Percentiles rank a stretch among this genome's conserved stretches.
phyloP scores from a whole-genome alignment of 306 rosid genomes.

The Vigna radiata region DNA sequence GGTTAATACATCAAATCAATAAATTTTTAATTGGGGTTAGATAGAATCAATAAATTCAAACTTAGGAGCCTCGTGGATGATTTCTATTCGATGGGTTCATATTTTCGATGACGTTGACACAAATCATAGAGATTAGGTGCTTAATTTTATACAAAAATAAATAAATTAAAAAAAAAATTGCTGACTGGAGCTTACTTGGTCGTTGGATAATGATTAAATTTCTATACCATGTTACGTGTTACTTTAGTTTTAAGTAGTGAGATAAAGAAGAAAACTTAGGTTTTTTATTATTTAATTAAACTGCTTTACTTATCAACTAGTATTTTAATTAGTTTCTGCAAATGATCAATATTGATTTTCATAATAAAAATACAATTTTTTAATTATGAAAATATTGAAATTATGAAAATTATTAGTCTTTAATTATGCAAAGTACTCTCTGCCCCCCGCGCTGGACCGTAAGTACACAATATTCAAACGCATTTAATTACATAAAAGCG shows the following conservation, averaged over 20 bases:
- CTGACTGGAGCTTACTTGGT: slow-evolving; percentile 29
- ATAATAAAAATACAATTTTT: neutral
- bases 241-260: slow-evolving; percentile 28
- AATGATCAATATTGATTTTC: too few species aligned
- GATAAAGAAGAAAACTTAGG: slow-evolving; percentile 26
- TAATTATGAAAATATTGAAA: neutral
- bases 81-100: slow-evolving; percentile 30
- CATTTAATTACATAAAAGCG: neutral
- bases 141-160: slow-evolving; percentile 10
- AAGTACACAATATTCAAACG: neutral
- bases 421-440: neutral
- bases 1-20: neutral
- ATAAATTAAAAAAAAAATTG: neutral
- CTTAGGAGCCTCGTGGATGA: slow-evolving; percentile 8
- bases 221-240: neutral
- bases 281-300: slow-evolving; percentile 25
- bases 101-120: slow-evolving; percentile 12
- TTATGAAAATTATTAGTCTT: neutral
- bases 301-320: neutral
- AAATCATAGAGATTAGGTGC: slow-evolving; percentile 27
- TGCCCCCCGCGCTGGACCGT: neutral
- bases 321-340: neutral
- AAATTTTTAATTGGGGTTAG: neutral
- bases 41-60: slow-evolving; percentile 18
- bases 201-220: slow-evolving; percentile 29